Evolutionary conservation across 2,329 filamentous ascomycete species (phyloP).

Genomic region (Arachnomyces sp.): DNA sequence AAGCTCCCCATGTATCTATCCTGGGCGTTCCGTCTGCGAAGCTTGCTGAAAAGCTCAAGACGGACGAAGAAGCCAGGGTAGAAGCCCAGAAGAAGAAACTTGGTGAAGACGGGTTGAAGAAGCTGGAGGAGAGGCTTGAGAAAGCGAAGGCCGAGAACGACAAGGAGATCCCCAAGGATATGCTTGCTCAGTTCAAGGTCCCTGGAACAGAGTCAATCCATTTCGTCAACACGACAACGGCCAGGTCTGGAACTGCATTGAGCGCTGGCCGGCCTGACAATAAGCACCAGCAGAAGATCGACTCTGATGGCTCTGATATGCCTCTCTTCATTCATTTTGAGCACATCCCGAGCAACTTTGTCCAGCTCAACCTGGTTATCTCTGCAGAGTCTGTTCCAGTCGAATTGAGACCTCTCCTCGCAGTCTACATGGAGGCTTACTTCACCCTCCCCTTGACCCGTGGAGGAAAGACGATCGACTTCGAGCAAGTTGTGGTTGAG

Average conservation of each 20-base stretch:
- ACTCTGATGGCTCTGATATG: conserved; percentile 54
- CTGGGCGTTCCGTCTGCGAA: conserved; percentile 77
- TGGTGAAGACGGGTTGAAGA: conserved; percentile 70
- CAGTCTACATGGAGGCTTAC: conserved; percentile 83
- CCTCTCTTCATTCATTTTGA: conserved; percentile 96
- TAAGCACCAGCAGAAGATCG: conserved; percentile 64
- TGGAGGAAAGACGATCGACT: conserved; percentile 67
- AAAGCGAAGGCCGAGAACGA: conserved; percentile 83
- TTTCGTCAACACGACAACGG: conserved; percentile 82
- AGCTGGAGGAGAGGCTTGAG: conserved; percentile 67
- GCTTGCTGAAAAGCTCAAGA: conserved; percentile 71
- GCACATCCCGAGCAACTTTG: conserved; percentile 86
- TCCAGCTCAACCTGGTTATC: conserved; percentile 71
- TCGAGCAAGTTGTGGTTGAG: conserved; percentile 85
- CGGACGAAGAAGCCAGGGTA: conserved; percentile 69
- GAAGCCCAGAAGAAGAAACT: conserved; percentile 69
- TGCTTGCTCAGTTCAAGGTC: conserved; percentile 75
- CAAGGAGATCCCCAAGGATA: conserved; percentile 67
- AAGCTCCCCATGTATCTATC: conserved; percentile 79
- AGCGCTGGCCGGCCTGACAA: conserved; percentile 60
- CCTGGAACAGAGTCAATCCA: conserved; percentile 85
- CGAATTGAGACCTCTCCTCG: conserved; percentile 74
- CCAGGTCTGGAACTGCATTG: conserved; percentile 69
- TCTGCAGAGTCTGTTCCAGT: conserved; percentile 69
- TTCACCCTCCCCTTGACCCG: conserved; percentile 82